Evolutionary conservation across 805 yeast genomes (phyloP).

Genomic region (Candida adriatica): DNA sequence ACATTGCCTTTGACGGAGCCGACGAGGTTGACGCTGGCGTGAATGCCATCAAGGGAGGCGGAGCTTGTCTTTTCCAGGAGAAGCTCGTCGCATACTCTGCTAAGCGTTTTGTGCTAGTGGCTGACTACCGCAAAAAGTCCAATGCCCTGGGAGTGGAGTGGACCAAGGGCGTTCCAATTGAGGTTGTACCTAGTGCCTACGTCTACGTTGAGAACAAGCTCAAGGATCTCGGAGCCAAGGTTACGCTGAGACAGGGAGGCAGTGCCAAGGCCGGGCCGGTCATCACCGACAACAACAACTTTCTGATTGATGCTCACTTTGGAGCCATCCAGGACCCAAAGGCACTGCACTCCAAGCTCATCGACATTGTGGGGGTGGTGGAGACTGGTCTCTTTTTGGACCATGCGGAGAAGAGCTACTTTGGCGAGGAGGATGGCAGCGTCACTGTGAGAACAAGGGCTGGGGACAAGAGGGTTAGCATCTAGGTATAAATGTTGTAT

Average conservation of each 20-base stretch:
- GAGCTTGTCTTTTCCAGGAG: slow-evolving; percentile 96
- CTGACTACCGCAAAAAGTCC: slow-evolving; percentile 84
- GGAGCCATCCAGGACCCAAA: slow-evolving; percentile 56
- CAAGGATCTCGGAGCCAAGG: slow-evolving; percentile 54
- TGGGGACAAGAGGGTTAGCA: too few relatives aligned
- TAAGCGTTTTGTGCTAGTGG: slow-evolving; percentile 74
- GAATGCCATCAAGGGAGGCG: slow-evolving; percentile 96
- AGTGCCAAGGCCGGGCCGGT: slow-evolving; percentile 95
- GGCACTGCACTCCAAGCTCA: slow-evolving; percentile 57
- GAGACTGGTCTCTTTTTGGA: slow-evolving; percentile 87
- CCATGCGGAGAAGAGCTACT: slow-evolving; percentile 71
- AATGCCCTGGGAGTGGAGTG: slow-evolving; percentile 69
- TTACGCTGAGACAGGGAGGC: slow-evolving; percentile 76
- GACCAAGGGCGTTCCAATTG: slow-evolving; percentile 92
- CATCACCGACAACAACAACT: slow-evolving; percentile 92
- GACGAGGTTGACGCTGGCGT: slow-evolving; percentile 84
- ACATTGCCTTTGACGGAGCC: slow-evolving; percentile 97
- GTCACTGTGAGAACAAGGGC: slow-evolving; percentile 30
- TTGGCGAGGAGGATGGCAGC: slow-evolving; percentile 79
- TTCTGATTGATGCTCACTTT: slow-evolving; percentile 88
- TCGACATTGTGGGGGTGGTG: slow-evolving; percentile 83
- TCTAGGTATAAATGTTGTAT: too few relatives aligned
- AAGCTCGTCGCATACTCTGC: slow-evolving; percentile 85
- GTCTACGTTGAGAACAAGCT: slow-evolving; percentile 68
- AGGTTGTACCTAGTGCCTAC: slow-evolving; percentile 85